A percentile compares a stretch with the other conserved stretches of the same genome.
phyloP scores from a whole-genome alignment of 768 basidiomycete genomes.

The Mrakia gelida region DNA sequence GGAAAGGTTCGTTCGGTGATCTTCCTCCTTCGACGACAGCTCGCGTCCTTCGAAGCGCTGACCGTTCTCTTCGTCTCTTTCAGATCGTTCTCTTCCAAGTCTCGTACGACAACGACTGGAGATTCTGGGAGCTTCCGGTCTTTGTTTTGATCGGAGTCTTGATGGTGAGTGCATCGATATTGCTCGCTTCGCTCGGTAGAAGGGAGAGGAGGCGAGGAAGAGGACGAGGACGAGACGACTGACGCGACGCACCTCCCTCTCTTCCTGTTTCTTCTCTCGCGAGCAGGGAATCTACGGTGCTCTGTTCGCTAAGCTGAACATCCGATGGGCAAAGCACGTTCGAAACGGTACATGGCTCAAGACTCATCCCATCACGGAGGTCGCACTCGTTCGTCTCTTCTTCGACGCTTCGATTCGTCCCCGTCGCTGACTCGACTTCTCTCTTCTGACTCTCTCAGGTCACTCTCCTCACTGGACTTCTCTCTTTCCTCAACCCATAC shows the following conservation, averaged over 20 bases:
- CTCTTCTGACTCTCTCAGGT: not conserved
- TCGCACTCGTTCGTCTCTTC: constrained; percentile 59
- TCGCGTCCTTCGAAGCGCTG: constrained; percentile 50
- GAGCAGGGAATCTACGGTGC: constrained; percentile 85
- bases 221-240: not conserved
- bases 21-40: constrained; percentile 56
- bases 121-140: constrained; percentile 77
- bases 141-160: constrained; percentile 85
- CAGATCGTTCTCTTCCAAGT: constrained; percentile 50
- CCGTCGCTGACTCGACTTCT: not conserved
- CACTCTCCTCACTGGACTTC: constrained; percentile 45
- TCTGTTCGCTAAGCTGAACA: constrained; percentile 82
- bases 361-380: constrained; percentile 74
- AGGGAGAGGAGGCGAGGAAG: not conserved
- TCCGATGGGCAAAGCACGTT: constrained; percentile 77
- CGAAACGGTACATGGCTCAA: constrained; percentile 77
- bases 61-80: not conserved
- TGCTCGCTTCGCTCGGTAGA: not conserved
- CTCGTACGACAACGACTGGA: constrained; percentile 89
- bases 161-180: constrained; percentile 55
- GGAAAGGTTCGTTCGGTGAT: constrained; percentile 54
- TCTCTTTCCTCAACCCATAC: constrained; percentile 84
- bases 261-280: not conserved
- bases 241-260: constrained; percentile 13
- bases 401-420: not conserved